Evolutionary conservation across 129 eudicot species (phyloP).

Genomic region (Erigeron canadensis): DNA sequence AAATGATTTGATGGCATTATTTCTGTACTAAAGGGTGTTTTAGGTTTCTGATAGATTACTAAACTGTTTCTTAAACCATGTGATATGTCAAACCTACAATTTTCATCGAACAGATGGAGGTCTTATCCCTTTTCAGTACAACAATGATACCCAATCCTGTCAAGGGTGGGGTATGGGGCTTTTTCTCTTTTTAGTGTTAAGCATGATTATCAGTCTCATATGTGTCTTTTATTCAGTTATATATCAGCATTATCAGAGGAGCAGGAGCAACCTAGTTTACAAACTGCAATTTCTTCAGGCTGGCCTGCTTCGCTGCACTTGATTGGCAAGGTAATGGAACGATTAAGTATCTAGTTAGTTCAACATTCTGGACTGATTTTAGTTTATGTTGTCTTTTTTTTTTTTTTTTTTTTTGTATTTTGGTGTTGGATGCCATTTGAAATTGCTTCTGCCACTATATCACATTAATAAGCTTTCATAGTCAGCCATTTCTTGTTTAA

Average conservation of each 20-base stretch:
- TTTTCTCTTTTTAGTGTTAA: neutral
- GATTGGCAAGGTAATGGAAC: slow-evolving; percentile 83
- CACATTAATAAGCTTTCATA: neutral
- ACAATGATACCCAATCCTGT: no score
- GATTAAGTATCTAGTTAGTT: neutral
- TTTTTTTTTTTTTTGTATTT: neutral
- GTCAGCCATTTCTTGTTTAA: neutral
- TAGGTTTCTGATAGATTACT: neutral
- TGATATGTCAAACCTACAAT: neutral
- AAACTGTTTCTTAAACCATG: neutral
- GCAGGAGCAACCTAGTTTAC: slow-evolving; percentile 54
- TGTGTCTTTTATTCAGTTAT: slow-evolving; percentile 49
- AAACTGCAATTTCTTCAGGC: slow-evolving; percentile 71
- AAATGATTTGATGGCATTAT: neutral
- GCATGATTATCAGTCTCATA: slow-evolving; percentile 11
- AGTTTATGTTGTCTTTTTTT: neutral
- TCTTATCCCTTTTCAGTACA: no score
- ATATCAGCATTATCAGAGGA: slow-evolving; percentile 76
- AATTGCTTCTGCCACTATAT: neutral
- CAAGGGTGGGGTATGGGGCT: no score
- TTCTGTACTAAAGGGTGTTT: slow-evolving; percentile 4
- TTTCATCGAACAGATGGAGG: neutral
- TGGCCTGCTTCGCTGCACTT: slow-evolving; percentile 98
- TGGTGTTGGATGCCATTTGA: slow-evolving; percentile 5
- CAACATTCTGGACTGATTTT: neutral